Conservation (phyloP, 139 green algal genomes). For the Marvania coccoides region DNA sequence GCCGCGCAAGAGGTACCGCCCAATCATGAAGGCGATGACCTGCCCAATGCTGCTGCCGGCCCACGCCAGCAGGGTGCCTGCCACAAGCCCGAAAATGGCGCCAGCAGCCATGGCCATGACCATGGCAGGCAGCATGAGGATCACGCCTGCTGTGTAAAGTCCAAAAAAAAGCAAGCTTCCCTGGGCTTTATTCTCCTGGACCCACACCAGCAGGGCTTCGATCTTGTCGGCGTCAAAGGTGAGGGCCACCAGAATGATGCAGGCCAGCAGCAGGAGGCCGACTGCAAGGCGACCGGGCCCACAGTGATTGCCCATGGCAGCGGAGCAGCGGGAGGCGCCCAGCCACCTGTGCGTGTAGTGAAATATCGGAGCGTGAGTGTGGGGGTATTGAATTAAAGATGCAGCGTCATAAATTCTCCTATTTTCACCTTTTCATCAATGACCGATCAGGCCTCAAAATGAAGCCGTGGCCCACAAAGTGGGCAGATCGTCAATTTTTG, state of each 20-base stretch:
- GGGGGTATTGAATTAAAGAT: too few species aligned
- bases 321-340: background rate
- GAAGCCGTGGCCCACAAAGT: too few species aligned
- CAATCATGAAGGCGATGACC: constrained; percentile 41
- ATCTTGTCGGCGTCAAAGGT: constrained; percentile 21
- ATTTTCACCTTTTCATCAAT: too few species aligned
- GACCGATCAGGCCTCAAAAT: too few species aligned
- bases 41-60: constrained; percentile 34
- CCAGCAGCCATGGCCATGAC: constrained; percentile 43
- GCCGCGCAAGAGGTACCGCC: constrained; percentile 46
- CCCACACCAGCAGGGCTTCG: constrained; percentile 22
- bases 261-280: background rate
- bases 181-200: constrained; percentile 24
- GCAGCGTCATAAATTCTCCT: too few species aligned
- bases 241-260: constrained; percentile 7
- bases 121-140: constrained; percentile 46
- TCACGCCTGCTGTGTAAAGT: constrained; percentile 32
- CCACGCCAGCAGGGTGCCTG: constrained; percentile 37
- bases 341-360: too few species aligned
- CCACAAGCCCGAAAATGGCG: constrained; percentile 39
- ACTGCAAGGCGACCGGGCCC: background rate
- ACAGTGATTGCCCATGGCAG: background rate
- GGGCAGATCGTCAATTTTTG: too few species aligned
- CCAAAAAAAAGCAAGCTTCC: constrained; percentile 17
- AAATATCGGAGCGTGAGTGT: too few species aligned